Conservation (phyloP, 805 yeast genomes). For the Wickerhamomyces xylosicus region DNA sequence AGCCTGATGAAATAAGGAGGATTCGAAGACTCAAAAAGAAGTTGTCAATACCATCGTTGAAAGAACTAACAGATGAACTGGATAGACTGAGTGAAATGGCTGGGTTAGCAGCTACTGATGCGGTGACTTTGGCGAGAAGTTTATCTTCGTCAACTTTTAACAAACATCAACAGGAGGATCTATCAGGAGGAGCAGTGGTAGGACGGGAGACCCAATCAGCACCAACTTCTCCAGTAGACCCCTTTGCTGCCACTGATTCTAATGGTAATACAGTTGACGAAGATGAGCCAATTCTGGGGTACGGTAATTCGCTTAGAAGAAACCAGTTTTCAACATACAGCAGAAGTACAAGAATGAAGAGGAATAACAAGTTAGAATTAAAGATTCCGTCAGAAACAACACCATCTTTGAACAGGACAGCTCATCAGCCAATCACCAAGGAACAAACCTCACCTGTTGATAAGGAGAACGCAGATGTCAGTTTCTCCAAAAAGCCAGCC, state of each 20-base stretch:
- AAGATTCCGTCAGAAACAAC: no score
- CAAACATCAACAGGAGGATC: conserved; percentile 1
- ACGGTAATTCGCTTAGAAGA: background rate
- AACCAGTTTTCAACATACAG: background rate
- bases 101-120: conserved; percentile 71
- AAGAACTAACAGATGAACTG: conserved; percentile 65
- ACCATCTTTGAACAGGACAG: no score
- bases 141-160: conserved; percentile 36
- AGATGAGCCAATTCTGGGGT: background rate
- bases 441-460: background rate
- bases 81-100: conserved; percentile 67
- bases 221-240: background rate
- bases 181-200: background rate
- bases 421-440: background rate
- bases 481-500: background rate
- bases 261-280: background rate
- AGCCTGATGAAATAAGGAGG: background rate
- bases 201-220: background rate
- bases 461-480: background rate
- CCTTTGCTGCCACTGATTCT: background rate
- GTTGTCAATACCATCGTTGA: conserved; percentile 47
- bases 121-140: conserved; percentile 73
- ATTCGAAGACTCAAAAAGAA: background rate
- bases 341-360: background rate
- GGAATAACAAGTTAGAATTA: background rate